A percentile compares a stretch with the other conserved stretches of the same genome.
phyloP scores from a whole-genome alignment of 805 yeast species.

The Wickerhamomyces hampshirensis region DNA sequence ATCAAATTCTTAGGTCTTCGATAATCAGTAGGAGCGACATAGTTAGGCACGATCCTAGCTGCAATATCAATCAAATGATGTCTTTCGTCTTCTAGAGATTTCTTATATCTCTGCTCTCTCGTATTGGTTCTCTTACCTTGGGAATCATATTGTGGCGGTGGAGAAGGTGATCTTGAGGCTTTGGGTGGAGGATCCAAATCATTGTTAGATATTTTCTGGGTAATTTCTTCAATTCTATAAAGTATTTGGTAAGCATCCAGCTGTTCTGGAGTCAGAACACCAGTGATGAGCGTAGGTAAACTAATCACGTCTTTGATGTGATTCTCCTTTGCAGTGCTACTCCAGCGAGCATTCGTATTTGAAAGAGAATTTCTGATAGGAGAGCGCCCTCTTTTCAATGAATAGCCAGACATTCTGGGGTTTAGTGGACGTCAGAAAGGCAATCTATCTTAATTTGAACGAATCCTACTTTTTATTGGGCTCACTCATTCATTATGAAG shows the following conservation, averaged over 20 bases:
- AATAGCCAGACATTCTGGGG: constrained; percentile 4
- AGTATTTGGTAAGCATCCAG: constrained; percentile 64
- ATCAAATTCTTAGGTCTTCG: constrained; percentile 62
- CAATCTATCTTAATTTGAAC: too few species aligned
- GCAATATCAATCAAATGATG: constrained; percentile 75
- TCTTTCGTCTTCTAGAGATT: constrained; percentile 71
- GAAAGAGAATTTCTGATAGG: constrained; percentile 2
- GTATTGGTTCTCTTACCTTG: constrained; percentile 85
- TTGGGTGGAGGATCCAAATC: constrained; percentile 45
- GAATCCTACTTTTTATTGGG: too few species aligned
- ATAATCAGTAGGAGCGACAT: constrained; percentile 76
- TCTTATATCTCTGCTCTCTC: constrained; percentile 59
- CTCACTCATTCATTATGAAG: too few species aligned
- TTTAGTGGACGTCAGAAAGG: too few species aligned
- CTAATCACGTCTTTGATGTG: constrained; percentile 12
- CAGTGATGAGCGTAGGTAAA: constrained; percentile 39
- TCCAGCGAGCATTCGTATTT: constrained; percentile 11
- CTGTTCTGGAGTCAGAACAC: constrained; percentile 69
- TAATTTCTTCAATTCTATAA: constrained; percentile 76
- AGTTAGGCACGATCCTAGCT: constrained; percentile 65
- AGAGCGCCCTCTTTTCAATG: constrained; percentile 13
- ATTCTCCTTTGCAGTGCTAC: constrained; percentile 12
- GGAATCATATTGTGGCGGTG: constrained; percentile 86
- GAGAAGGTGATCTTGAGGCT: constrained; percentile 68
- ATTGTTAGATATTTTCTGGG: constrained; percentile 49